Base-by-base conservation (phyloP, 768 basidiomycete species). In the Lentinula edodes region DNA sequence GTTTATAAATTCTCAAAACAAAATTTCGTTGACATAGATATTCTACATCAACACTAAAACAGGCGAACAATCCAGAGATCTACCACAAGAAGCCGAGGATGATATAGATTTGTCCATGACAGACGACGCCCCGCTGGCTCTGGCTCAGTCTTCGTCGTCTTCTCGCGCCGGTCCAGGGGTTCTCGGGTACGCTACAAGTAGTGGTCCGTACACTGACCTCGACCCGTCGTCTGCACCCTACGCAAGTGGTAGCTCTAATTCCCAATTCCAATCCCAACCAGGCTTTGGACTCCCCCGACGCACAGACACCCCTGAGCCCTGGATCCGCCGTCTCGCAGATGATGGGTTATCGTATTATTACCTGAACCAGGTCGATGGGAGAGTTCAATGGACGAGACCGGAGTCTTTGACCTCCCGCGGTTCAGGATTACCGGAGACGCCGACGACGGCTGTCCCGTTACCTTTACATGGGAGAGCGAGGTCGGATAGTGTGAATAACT, bases 11-110 rank as follows among this genome's bases (percentile, higher is more conserved):
- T 10, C 35, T 53, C 55, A 51, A n/a, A 20, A 28, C 46, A 43
- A 38, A 35, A 41, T 39, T 20, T 52, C 36, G 41, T 42, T 53
- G 46, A 36, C 36, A 43, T 59, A 97, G 95, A 94, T 99, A 71
- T 95, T 88, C 78, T 99, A 98, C 75, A 83, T 93, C 64, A 99
- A 98, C 69, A 93, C 92, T 1, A 83, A 90, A 66, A 93, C 91
- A 5, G 91, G 91, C 36, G 83, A 92, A 71, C 85, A 85, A 45
- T 87, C 93, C 32, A 83, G 87, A 66, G 92, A 97, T 66, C 75
- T 96, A n/a, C 95, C 95, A 23, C 77, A 52, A 0, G 51, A 52
- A 3, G 28, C 34, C 0, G 51, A n/a, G 34, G 32, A 34, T 13
- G 51, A 36, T 13, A 20, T 23, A 23, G 18, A 23, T 6, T 18